phyloP scores from a whole-genome alignment of 108 stramenopile species.

The Phaeodactylum tricornutum region DNA sequence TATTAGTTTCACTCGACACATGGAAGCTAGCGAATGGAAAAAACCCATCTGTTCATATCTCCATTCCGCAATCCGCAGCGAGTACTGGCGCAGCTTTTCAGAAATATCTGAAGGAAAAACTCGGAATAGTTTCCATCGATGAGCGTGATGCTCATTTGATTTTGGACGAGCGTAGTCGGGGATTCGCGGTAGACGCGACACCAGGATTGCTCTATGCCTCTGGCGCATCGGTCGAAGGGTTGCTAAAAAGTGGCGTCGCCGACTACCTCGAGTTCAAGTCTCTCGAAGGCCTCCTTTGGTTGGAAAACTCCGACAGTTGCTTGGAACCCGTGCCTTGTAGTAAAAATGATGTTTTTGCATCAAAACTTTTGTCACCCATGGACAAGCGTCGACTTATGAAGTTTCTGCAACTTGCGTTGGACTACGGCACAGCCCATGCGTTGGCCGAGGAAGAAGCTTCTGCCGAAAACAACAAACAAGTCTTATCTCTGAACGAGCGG shows the following conservation, averaged over 20 bases:
- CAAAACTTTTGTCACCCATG: slow-evolving; percentile 63
- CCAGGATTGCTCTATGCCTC: slow-evolving; percentile 50
- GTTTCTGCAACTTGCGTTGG: slow-evolving; percentile 75
- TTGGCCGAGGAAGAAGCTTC: neutral
- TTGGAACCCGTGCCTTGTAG: slow-evolving; percentile 72
- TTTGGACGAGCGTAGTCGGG: no score
- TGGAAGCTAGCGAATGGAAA: slow-evolving; percentile 29
- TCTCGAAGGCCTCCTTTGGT: slow-evolving; percentile 43
- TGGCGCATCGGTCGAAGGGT: slow-evolving; percentile 64
- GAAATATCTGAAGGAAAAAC: no score
- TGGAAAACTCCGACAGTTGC: neutral
- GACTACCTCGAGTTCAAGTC: slow-evolving; percentile 86
- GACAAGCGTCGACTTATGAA: slow-evolving; percentile 92
- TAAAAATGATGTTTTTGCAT: slow-evolving; percentile 81
- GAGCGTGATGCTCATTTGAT: no score
- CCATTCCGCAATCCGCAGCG: slow-evolving; percentile 11
- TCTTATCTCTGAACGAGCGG: slow-evolving; percentile 73
- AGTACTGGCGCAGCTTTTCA: no score
- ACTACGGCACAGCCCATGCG: slow-evolving; percentile 42
- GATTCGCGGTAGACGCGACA: slow-evolving; percentile 59
- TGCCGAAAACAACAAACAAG: slow-evolving; percentile 9
- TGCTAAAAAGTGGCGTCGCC: slow-evolving; percentile 71
- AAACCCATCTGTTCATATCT: slow-evolving; percentile 11
- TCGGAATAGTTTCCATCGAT: no score
- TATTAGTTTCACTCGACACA: no score